Percentiles rank a stretch among this genome's conserved stretches.
phyloP scores from a whole-genome alignment of 164 flowering plant species.

The Nymphaea thermarum region DNA sequence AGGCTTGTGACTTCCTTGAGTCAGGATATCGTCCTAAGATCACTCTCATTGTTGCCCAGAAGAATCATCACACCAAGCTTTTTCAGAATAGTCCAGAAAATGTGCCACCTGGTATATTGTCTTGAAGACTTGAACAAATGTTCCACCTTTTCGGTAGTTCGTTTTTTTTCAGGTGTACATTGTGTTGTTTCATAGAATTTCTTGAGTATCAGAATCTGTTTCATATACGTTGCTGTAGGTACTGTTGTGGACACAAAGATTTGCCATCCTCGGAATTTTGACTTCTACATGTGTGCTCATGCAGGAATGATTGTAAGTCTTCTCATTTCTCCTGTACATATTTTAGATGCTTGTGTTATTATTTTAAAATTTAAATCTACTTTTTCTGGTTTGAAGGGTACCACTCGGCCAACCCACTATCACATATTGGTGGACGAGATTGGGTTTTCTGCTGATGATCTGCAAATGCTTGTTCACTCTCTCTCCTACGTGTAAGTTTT shows the following conservation, averaged over 20 bases:
- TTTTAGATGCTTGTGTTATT: neutral
- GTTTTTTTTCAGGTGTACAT: neutral
- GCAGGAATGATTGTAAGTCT: constrained; percentile 92
- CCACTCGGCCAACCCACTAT: constrained; percentile 71
- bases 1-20: constrained; percentile 86
- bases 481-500: constrained; percentile 78
- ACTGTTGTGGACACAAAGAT: constrained; percentile 67
- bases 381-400: constrained; percentile 35
- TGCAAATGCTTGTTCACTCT: constrained; percentile 77
- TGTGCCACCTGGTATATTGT: constrained; percentile 68
- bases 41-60: constrained; percentile 68
- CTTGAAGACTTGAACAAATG: neutral
- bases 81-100: constrained; percentile 57
- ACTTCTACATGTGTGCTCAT: constrained; percentile 88
- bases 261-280: constrained; percentile 71
- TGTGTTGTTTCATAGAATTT: neutral
- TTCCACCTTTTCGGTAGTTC: neutral
- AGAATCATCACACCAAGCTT: constrained; percentile 81
- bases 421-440: constrained; percentile 64
- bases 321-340: neutral
- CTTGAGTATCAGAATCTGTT: neutral
- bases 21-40: constrained; percentile 65
- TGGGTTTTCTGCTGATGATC: constrained; percentile 66
- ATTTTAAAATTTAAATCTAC: neutral
- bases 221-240: constrained; percentile 27